Evolutionary conservation across 2,329 filamentous ascomycete genomes (phyloP).

Genomic region (Phialophora verrucosa): DNA sequence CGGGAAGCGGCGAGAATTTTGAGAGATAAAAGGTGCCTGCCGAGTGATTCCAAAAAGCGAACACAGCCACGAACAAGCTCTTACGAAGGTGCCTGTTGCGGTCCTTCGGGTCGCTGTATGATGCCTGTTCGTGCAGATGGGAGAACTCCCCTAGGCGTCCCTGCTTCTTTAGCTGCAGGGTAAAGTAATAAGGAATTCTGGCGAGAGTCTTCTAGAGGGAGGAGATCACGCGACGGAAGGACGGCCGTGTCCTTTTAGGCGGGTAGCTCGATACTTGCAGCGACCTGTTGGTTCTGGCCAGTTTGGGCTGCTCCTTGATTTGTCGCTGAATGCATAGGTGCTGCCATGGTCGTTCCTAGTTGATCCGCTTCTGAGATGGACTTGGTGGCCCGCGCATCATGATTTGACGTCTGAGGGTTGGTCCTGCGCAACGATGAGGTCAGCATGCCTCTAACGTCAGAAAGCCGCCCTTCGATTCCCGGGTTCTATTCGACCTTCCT

Average conservation of each 20-base stretch:
- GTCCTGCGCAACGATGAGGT: constrained; percentile 32
- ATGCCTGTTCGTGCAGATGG: constrained; percentile 16
- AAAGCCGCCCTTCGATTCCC: constrained; percentile 4
- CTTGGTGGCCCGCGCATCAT: constrained; percentile 5
- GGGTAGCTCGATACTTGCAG: constrained; percentile 3
- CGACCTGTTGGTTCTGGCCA: constrained; percentile 9
- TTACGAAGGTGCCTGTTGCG: not conserved
- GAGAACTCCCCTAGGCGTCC: not conserved
- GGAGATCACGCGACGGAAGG: constrained; percentile 22
- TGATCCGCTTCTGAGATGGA: constrained; percentile 25
- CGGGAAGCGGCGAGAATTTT: constrained; percentile 9
- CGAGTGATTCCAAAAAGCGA: constrained; percentile 11
- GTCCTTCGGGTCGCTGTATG: constrained; percentile 5
- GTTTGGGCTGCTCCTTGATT: constrained; percentile 7
- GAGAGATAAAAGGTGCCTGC: constrained; percentile 16
- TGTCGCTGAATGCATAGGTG: constrained; percentile 15
- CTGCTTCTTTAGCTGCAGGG: constrained; percentile 4
- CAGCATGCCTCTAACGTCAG: constrained; percentile 33
- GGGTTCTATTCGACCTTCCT: not conserved
- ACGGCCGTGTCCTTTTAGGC: constrained; percentile 19
- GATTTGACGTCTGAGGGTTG: constrained; percentile 18
- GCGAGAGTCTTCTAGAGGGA: constrained; percentile 11
- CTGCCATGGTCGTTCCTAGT: constrained; percentile 21
- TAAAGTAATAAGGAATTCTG: constrained; percentile 1
- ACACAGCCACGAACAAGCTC: constrained; percentile 15